Evolutionary conservation across 345 rosid genomes (phyloP).

Genomic region (Eucalyptus sp.): DNA sequence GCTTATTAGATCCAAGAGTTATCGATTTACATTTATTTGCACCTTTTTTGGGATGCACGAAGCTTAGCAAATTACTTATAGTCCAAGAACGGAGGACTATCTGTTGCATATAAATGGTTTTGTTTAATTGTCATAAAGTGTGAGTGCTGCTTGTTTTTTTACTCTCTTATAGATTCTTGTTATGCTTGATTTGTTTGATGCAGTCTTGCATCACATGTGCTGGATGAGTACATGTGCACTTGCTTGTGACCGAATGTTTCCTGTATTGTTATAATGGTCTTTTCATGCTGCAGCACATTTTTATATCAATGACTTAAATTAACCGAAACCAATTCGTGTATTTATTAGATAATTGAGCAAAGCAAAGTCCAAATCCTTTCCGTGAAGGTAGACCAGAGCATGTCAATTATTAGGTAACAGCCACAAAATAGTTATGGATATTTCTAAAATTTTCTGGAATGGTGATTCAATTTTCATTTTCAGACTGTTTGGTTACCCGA

Average conservation of each 20-base stretch:
- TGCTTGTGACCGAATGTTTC: neutral
- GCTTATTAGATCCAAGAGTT: neutral
- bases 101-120: neutral
- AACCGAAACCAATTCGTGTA: neutral
- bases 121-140: neutral
- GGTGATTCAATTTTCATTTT: constrained; percentile 5
- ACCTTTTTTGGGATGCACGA: neutral
- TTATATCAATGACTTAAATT: neutral
- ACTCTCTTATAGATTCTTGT: neutral
- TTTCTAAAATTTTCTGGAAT: neutral
- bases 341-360: constrained; percentile 20
- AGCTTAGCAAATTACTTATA: neutral
- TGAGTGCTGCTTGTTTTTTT: neutral
- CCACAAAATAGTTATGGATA: neutral
- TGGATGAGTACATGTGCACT: neutral
- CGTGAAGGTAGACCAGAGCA: constrained; percentile 50
- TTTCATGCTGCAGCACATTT: neutral
- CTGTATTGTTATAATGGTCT: neutral
- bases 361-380: no score
- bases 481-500: constrained; percentile 49
- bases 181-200: neutral
- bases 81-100: neutral
- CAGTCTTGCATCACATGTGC: neutral
- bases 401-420: constrained; percentile 42
- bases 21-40: neutral